A percentile compares a stretch with the other conserved stretches of the same genome.
phyloP scores from a whole-genome alignment of 495 filamentous ascomycete genomes.

The Darksidea phi region DNA sequence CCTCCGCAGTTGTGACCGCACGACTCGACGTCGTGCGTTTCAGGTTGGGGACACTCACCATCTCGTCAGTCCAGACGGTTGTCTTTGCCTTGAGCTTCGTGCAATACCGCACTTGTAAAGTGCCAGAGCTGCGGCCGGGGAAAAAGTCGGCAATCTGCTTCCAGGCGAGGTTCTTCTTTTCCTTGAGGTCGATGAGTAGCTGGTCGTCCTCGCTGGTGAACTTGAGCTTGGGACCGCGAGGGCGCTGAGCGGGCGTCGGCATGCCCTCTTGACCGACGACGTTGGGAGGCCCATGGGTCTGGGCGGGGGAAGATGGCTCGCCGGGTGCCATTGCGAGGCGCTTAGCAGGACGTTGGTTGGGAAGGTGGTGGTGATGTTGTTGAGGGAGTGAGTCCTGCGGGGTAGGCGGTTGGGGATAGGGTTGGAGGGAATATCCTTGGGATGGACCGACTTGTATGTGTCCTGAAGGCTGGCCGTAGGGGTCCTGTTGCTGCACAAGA shows the following conservation, averaged over 20 bases:
- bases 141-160: slow-evolving; percentile 96
- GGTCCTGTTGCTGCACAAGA: slow-evolving; percentile 31
- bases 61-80: slow-evolving; percentile 88
- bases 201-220: slow-evolving; percentile 88
- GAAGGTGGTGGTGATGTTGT: slow-evolving; percentile 66
- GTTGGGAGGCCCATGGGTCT: slow-evolving; percentile 56
- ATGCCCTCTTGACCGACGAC: slow-evolving; percentile 80
- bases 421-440: slow-evolving; percentile 39
- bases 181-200: slow-evolving; percentile 81
- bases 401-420: slow-evolving; percentile 29
- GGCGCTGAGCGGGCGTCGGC: slow-evolving; percentile 72
- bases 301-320: slow-evolving; percentile 21
- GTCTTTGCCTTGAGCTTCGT: slow-evolving; percentile 90
- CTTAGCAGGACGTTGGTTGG: slow-evolving; percentile 54
- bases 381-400: slow-evolving; percentile 26
- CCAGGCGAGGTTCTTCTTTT: slow-evolving; percentile 89
- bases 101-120: slow-evolving; percentile 89
- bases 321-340: slow-evolving; percentile 53
- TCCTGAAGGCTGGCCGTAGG: slow-evolving; percentile 34
- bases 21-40: slow-evolving; percentile 31
- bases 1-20: slow-evolving; percentile 21
- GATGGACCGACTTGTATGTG: slow-evolving; percentile 25
- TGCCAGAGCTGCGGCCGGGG: slow-evolving; percentile 81
- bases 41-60: slow-evolving; percentile 57
- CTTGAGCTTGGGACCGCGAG: slow-evolving; percentile 80